A percentile compares a stretch with the other conserved stretches of the same genome.
phyloP scores from a whole-genome alignment of 305 asterid genomes.

The Lippia alba region DNA sequence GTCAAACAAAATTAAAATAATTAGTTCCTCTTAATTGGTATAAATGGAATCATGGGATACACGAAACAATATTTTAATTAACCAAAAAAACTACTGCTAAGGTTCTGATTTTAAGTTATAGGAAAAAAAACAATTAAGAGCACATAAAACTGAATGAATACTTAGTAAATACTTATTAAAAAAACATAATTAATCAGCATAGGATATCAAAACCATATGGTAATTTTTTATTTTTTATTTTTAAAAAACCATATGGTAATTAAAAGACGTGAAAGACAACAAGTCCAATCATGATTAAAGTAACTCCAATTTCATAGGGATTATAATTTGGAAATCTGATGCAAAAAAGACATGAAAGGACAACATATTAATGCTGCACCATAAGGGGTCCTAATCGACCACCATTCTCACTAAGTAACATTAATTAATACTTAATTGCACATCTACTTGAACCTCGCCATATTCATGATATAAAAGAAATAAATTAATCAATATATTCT shows the following conservation, averaged over 20 bases:
- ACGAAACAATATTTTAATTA: too few species aligned
- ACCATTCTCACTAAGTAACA: constrained; percentile 2
- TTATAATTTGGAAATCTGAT: constrained; percentile 1
- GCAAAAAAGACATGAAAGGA: not conserved
- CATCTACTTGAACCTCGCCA: not conserved
- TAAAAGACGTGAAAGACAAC: not conserved
- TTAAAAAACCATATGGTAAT: not conserved
- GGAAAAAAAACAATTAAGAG: too few species aligned
- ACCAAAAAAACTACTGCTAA: too few species aligned
- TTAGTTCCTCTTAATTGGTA: too few species aligned
- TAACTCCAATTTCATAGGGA: not conserved
- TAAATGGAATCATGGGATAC: too few species aligned
- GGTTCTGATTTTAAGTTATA: too few species aligned
- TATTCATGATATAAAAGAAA: not conserved
- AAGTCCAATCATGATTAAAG: not conserved
- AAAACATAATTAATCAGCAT: not conserved
- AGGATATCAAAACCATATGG: not conserved
- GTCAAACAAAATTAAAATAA: too few species aligned
- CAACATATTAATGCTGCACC: not conserved
- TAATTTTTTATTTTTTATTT: too few species aligned
- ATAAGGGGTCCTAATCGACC: not conserved
- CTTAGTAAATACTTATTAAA: not conserved
- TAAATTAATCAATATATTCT: too few species aligned
- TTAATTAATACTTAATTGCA: not conserved
- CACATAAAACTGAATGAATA: too few species aligned